A percentile compares a stretch with the other conserved stretches of the same genome.
These are phyloP conservation scores for Cicer bijugum DNA, from an alignment of 306 rosid species.

Conservation along the genomic window DNA sequence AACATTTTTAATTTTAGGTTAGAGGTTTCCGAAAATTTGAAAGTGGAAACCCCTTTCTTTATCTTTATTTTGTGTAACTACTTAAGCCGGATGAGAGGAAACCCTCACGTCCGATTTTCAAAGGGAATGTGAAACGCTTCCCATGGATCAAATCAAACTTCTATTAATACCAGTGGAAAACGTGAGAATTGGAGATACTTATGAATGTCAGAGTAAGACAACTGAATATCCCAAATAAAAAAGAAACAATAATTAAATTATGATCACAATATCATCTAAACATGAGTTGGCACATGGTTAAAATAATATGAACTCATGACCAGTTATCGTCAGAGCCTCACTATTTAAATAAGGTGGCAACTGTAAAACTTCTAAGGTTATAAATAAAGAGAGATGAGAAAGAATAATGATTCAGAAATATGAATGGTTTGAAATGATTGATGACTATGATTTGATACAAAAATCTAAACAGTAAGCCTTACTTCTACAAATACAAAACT, in stretches of 20 bases:
- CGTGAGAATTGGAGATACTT: conserved; percentile 14
- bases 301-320: neutral
- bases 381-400: too few species aligned
- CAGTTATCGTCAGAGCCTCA: neutral
- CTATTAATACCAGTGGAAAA: conserved; percentile 1
- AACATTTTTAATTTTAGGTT: too few species aligned
- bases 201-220: conserved; percentile 10
- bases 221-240: neutral
- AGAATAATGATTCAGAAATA: neutral
- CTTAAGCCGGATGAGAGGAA: too few species aligned
- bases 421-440: neutral
- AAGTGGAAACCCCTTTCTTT: too few species aligned
- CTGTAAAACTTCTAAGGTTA: too few species aligned
- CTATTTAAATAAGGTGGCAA: neutral
- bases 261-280: neutral
- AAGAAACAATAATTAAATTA: neutral
- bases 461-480: too few species aligned
- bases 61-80: too few species aligned
- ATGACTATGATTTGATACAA: neutral
- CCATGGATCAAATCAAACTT: neutral
- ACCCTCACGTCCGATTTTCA: too few species aligned
- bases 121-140: conserved; percentile 16
- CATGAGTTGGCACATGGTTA: conserved; percentile 14
- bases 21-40: too few species aligned
- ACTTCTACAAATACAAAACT: too few species aligned